Base-by-base conservation (phyloP, 371 early-diverging fungal species). In the Furculomyces boomerangus region DNA sequence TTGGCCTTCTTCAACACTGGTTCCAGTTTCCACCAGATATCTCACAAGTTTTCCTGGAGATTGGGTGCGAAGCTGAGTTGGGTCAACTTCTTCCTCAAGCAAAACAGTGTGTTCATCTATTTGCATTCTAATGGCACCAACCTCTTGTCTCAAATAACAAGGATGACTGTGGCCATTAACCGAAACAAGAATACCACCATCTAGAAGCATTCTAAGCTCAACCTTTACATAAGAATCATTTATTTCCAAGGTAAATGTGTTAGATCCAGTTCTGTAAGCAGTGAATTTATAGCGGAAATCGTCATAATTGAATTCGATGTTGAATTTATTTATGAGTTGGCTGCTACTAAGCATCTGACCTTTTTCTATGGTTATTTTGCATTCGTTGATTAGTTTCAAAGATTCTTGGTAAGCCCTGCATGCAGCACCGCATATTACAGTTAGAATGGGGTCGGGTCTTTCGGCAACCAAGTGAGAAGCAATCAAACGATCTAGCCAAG, bases 41-140 rank as follows among this genome's bases (percentile, higher is more conserved):
- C 93, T 77, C 32, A 94, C 90, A 44, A 99, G 79, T 71, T 98
- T 94, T 57, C 98, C 99, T n/a, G 96, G 90, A 28, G 90, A 90
- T 50, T 93, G 92, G 45, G 86, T 80, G 55, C 93, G 83, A 54
- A 99, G 72, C 71, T 90, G 86, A 31, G 94, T 90, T 44, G 94
- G 94, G 66, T 98, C 95, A 49, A 77, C 83, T 64, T 98, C 94
- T 65, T 91, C 86, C 71, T 94, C 95, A 18, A 98, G 70, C 60
- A 90, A 66, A 60, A 86, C 86, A 16, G 89, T 91, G 71, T 88
- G 86, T 63, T 90, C 88, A 59, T 93, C 90, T 22, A 97, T 73
- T 68, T 85, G 84, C 67, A 97, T 59, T 49, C 86, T 83, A 28
- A 88, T 87, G 29, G 81, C 86, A 61, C 84, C 84, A 26, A 86